phyloP scores from a whole-genome alignment of 2,329 filamentous ascomycete species.

The Neofusicoccum ribis region DNA sequence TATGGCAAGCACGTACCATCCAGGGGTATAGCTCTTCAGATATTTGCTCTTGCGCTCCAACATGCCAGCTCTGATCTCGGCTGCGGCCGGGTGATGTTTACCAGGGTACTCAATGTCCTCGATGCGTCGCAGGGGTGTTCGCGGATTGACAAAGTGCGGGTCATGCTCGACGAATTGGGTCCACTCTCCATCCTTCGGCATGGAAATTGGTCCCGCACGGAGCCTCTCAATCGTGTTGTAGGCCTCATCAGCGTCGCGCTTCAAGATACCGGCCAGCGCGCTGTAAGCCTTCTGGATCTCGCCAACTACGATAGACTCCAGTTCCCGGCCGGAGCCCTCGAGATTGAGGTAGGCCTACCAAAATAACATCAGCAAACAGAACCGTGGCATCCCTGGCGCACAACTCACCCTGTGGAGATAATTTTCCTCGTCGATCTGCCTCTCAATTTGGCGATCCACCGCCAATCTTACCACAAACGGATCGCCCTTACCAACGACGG shows the following conservation, averaged over 20 bases:
- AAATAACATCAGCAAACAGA: slow-evolving; percentile 19
- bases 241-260: slow-evolving; percentile 82
- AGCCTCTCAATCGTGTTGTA: slow-evolving; percentile 78
- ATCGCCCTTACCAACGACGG: slow-evolving; percentile 82
- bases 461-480: slow-evolving; percentile 83
- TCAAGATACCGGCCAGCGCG: slow-evolving; percentile 85
- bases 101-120: slow-evolving; percentile 91
- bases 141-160: slow-evolving; percentile 84
- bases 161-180: slow-evolving; percentile 75
- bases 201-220: slow-evolving; percentile 79
- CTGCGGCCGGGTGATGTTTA: slow-evolving; percentile 76
- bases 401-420: slow-evolving; percentile 83
- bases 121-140: slow-evolving; percentile 71
- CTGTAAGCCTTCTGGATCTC: slow-evolving; percentile 99
- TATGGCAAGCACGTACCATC: slow-evolving; percentile 66
- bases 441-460: slow-evolving; percentile 87
- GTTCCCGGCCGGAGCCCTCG: slow-evolving; percentile 88
- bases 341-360: slow-evolving; percentile 85
- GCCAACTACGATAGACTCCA: slow-evolving; percentile 93
- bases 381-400: neutral
- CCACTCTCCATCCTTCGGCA: slow-evolving; percentile 95
- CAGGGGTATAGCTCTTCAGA: slow-evolving; percentile 92
- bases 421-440: slow-evolving; percentile 94
- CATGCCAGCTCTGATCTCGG: slow-evolving; percentile 86
- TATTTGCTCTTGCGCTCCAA: slow-evolving; percentile 99